phyloP scores from a whole-genome alignment of 2,329 filamentous ascomycete genomes.

The Phyllosticta citriasiana region DNA sequence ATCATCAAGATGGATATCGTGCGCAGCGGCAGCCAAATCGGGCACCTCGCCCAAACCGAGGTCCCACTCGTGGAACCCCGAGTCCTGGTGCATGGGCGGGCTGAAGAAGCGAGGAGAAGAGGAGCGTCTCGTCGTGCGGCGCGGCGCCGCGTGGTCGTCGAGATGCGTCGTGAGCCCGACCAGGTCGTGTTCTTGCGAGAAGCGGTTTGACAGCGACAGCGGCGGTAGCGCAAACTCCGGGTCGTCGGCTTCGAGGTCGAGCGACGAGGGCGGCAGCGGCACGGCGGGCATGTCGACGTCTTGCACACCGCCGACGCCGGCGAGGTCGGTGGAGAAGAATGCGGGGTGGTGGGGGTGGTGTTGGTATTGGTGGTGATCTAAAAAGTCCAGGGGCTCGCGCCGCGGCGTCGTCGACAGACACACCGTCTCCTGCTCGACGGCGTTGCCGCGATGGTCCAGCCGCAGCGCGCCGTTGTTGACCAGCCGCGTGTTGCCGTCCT shows the following conservation, averaged over 20 bases:
- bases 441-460: constrained; percentile 20
- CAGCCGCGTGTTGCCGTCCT: constrained; percentile 28
- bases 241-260: constrained; percentile 6
- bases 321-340: background rate
- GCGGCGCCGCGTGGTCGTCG: constrained; percentile 7
- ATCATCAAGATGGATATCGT: background rate
- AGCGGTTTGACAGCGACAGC: constrained; percentile 14
- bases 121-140: background rate
- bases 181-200: constrained; percentile 12
- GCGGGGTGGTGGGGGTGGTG: background rate
- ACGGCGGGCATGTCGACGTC: background rate
- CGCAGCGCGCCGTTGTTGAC: constrained; percentile 23
- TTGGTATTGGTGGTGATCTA: constrained; percentile 8
- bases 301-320: background rate
- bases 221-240: constrained; percentile 9
- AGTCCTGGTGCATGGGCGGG: constrained; percentile 26
- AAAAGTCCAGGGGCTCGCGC: constrained; percentile 21
- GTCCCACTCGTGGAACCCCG: constrained; percentile 24
- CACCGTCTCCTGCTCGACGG: constrained; percentile 22
- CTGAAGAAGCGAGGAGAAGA: constrained; percentile 12
- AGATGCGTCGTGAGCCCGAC: constrained; percentile 13
- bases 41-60: background rate
- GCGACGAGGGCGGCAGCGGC: background rate
- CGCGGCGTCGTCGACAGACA: constrained; percentile 27
- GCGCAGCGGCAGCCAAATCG: background rate